Base-by-base conservation (phyloP, 371 early-diverging fungal genomes). In the Rhizopus sp. region DNA sequence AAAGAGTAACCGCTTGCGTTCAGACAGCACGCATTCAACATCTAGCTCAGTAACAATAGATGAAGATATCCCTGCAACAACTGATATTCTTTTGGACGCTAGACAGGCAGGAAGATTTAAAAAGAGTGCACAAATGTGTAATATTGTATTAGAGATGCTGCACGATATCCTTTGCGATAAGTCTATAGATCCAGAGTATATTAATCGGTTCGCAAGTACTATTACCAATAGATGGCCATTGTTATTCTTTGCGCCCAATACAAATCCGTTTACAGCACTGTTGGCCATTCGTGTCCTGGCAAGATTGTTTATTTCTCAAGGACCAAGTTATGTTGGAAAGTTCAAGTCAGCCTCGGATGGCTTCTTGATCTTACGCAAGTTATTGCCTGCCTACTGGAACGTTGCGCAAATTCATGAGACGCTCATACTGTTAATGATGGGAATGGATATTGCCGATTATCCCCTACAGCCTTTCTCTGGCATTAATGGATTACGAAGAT, bases 171-270 rank as follows among this genome's bases (percentile, higher is more conserved):
- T 90, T 4, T 80, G 83, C 40, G 84, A 85, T 32, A 61, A 73
- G 17, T 63, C 71, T 9, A 55, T 44, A 8, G 64, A 52, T 3
- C 39, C 45, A 15, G 64, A 64, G 1, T 64, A 59, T 29, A 59
- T 64, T 17, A 64, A 68, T 60, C 81, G 84, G 50, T 86, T 90
- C 62, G 66, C 86, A 3, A 57, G 67, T 1, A 84, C 83, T 0
- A 82, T 90, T 33, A 87, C 89, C 30, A 86, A 81, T 68, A 81
- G 85, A 59, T 91, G 92, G 92, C 74, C 88, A 3, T 57, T 89
- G 15, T 71, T 89, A 4, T 89, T 89, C 47, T 78, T 88, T 67
- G 77, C 78, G 8, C 75, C 75, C 3, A 59, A 78, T 7, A 50
- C 80, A 4, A 82, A 91, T 44, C 75, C 82, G 0, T 80, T 70